Conservation (phyloP, 345 rosid genomes). For the Raphanus sativus region DNA sequence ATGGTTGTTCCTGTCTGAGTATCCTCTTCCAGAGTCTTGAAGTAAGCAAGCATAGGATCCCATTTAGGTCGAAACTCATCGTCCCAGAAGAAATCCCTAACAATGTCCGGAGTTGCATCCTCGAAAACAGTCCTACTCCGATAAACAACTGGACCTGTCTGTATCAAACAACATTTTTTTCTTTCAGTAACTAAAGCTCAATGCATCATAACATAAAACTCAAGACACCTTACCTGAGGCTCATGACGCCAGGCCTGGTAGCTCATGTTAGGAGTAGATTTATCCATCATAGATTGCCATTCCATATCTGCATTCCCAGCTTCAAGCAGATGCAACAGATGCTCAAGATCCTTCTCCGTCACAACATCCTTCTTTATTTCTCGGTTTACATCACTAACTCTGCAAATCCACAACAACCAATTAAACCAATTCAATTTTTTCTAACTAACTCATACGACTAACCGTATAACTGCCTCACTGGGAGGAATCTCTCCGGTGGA, state of each 20-base stretch:
- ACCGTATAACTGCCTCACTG: slow-evolving; percentile 45
- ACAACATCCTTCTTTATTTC: slow-evolving; percentile 53
- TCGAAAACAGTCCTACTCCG: slow-evolving; percentile 92
- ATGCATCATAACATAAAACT: background rate
- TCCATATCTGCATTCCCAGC: slow-evolving; percentile 62
- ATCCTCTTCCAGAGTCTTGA: slow-evolving; percentile 68
- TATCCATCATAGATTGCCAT: slow-evolving; percentile 92
- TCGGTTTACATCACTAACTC: slow-evolving; percentile 24
- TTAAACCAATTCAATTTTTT: background rate
- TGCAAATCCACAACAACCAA: slow-evolving; percentile 20
- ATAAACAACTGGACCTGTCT: slow-evolving; percentile 67
- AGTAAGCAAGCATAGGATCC: slow-evolving; percentile 89
- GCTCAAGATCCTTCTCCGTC: slow-evolving; percentile 75
- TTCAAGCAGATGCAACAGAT: slow-evolving; percentile 68
- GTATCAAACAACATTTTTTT: slow-evolving; percentile 38
- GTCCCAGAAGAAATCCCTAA: slow-evolving; percentile 99
- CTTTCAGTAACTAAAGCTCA: slow-evolving; percentile 17
- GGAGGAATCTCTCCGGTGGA: slow-evolving; percentile 18
- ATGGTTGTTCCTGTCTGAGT: slow-evolving; percentile 66
- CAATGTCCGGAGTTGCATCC: slow-evolving; percentile 80
- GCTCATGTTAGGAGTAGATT: slow-evolving; percentile 69
- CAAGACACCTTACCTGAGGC: slow-evolving; percentile 48
- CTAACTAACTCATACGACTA: slow-evolving; percentile 17
- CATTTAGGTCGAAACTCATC: slow-evolving; percentile 93
- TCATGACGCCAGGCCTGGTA: slow-evolving; percentile 95